phyloP scores from a whole-genome alignment of 495 filamentous ascomycete genomes.

The Achaetomiella virescens region DNA sequence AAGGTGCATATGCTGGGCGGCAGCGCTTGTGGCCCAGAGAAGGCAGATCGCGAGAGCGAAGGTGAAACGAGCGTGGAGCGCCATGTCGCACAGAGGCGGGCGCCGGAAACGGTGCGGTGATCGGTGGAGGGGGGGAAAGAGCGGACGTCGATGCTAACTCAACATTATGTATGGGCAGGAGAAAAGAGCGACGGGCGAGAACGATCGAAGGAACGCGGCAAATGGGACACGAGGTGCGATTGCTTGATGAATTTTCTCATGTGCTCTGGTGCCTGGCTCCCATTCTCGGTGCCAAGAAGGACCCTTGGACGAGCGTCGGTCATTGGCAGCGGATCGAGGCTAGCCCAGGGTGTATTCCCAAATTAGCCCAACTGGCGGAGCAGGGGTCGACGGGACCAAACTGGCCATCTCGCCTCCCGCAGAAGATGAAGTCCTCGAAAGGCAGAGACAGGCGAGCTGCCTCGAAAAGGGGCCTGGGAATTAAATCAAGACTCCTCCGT shows the following conservation, averaged over 20 bases:
- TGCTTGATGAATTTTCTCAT: neutral
- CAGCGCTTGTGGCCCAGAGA: neutral
- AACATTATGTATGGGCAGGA: neutral
- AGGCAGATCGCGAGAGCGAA: conserved; percentile 7
- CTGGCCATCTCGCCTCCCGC: too few species aligned
- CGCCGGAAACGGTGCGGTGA: neutral
- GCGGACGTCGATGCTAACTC: conserved; percentile 6
- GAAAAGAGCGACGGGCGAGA: neutral
- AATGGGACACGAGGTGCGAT: neutral
- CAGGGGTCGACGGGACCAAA: too few species aligned
- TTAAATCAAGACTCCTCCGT: too few species aligned
- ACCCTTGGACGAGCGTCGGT: neutral
- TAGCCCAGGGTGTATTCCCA: neutral
- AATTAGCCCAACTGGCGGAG: neutral
- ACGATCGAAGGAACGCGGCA: neutral
- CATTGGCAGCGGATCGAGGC: neutral
- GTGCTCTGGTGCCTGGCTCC: conserved; percentile 4
- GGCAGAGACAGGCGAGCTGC: too few species aligned
- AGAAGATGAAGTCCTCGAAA: too few species aligned
- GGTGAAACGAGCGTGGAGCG: conserved; percentile 13
- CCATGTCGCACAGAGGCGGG: conserved; percentile 7
- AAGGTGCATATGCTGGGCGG: conserved; percentile 16
- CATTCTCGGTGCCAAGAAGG: neutral
- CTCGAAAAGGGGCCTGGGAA: too few species aligned
- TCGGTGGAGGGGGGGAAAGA: neutral